Percentiles rank a stretch among this genome's conserved stretches.
Conservation (phyloP, 75 land plant species). For the Isoetes taiwanensis region DNA sequence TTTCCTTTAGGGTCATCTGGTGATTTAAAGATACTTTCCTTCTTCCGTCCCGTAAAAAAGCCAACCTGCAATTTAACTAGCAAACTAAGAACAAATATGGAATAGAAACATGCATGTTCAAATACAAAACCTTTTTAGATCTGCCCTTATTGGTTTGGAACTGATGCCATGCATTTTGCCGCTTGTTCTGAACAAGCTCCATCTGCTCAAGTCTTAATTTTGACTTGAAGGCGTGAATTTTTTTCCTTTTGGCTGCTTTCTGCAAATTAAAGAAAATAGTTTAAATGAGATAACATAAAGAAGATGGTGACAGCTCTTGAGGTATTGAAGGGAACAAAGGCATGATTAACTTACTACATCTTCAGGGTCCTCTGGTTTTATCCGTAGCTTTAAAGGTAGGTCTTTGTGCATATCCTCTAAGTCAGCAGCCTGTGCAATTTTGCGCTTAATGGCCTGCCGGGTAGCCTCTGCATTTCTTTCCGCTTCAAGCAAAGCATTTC, state of each 20-base stretch:
- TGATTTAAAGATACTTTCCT: slow-evolving; percentile 97
- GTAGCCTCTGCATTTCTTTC: slow-evolving; percentile 89
- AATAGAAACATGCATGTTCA: neutral
- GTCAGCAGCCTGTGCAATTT: slow-evolving; percentile 79
- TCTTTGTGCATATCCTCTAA: slow-evolving; percentile 43
- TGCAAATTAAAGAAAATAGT: slow-evolving; percentile 17
- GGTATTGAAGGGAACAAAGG: neutral
- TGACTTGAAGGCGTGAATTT: slow-evolving; percentile 98
- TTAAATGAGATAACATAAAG: neutral
- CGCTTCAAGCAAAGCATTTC: slow-evolving; percentile 61
- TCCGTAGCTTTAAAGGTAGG: slow-evolving; percentile 73
- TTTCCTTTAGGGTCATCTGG: slow-evolving; percentile 96
- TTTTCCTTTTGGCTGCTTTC: slow-evolving; percentile 88
- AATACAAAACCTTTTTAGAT: slow-evolving; percentile 65
- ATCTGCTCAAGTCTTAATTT: slow-evolving; percentile 75
- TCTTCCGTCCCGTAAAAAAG: slow-evolving; percentile 88
- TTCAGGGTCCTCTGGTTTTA: slow-evolving; percentile 85
- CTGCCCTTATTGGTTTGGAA: slow-evolving; percentile 85
- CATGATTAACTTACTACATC: slow-evolving; percentile 64
- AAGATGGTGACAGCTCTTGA: neutral
- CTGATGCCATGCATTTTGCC: slow-evolving; percentile 99
- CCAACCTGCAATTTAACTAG: slow-evolving; percentile 44
- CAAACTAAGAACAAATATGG: neutral
- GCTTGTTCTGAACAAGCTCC: slow-evolving; percentile 83
- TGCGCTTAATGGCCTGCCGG: slow-evolving; percentile 66